Evolutionary conservation across 2,329 filamentous ascomycete species (phyloP).

Genomic region (Coniella lustricola): DNA sequence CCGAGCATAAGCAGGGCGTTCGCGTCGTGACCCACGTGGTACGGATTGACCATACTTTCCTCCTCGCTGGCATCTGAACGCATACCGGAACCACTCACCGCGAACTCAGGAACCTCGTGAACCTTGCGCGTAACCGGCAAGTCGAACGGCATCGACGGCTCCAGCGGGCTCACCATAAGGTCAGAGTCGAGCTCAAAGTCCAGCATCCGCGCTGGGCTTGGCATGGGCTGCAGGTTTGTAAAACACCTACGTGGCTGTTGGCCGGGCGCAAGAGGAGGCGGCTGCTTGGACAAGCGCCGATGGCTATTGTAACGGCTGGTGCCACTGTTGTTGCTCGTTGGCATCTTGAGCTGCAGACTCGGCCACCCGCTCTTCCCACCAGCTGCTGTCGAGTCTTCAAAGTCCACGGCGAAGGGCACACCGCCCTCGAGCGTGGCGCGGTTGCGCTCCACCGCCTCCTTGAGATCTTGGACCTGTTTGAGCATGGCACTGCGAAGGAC

Average conservation of each 20-base stretch:
- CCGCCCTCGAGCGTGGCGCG: slow-evolving; percentile 19
- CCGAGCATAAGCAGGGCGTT: slow-evolving; percentile 6
- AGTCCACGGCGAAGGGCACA: slow-evolving; percentile 21
- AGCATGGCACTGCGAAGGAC: slow-evolving; percentile 17
- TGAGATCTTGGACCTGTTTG: slow-evolving; percentile 18
- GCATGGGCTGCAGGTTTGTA: slow-evolving; percentile 14
- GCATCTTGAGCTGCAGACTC: slow-evolving; percentile 19
- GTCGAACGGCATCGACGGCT: neutral
- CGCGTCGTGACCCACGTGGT: slow-evolving; percentile 12
- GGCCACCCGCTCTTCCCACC: slow-evolving; percentile 21
- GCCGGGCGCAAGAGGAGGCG: slow-evolving; percentile 14
- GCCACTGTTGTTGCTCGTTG: slow-evolving; percentile 2
- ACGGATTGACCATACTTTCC: slow-evolving; percentile 4
- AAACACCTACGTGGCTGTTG: slow-evolving; percentile 12
- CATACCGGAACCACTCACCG: slow-evolving; percentile 6
- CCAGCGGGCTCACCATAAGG: slow-evolving; percentile 16
- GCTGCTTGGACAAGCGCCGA: slow-evolving; percentile 3
- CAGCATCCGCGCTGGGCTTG: slow-evolving; percentile 13
- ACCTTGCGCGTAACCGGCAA: slow-evolving; percentile 4
- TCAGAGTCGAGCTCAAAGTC: slow-evolving; percentile 20
- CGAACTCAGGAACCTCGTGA: slow-evolving; percentile 2
- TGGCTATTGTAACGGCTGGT: neutral
- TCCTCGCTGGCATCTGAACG: neutral
- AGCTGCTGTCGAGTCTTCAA: slow-evolving; percentile 21
- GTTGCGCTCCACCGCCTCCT: slow-evolving; percentile 22